phyloP scores from a whole-genome alignment of 768 basidiomycete genomes.

The Aureoboletus auriporus region DNA sequence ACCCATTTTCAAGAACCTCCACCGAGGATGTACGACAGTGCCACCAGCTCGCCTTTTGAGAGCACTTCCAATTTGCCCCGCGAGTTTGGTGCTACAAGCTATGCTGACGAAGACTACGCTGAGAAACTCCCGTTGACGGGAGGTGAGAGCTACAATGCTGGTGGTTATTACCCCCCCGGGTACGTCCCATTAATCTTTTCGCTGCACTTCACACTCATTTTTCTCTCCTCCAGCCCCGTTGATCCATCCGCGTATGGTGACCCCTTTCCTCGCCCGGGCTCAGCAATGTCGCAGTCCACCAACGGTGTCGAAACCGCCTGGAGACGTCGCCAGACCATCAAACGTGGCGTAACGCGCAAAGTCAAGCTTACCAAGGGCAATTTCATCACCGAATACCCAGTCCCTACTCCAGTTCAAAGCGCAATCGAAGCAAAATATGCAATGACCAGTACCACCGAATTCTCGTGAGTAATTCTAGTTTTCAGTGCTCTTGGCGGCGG shows the following conservation, averaged over 20 bases:
- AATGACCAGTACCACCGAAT: slow-evolving; percentile 76
- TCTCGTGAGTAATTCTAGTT: slow-evolving; percentile 59
- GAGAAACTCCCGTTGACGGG: slow-evolving; percentile 76
- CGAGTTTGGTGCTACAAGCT: slow-evolving; percentile 43
- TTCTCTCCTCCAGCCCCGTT: slow-evolving; percentile 33
- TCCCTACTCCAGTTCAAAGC: slow-evolving; percentile 78
- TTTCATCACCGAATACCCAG: slow-evolving; percentile 86
- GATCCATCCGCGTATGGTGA: slow-evolving; percentile 66
- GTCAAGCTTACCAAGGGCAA: slow-evolving; percentile 93
- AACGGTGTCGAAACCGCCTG: slow-evolving; percentile 58
- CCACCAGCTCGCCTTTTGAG: slow-evolving; percentile 46
- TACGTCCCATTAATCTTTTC: slow-evolving; percentile 33
- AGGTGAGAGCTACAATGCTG: slow-evolving; percentile 50
- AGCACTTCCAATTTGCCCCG: slow-evolving; percentile 55
- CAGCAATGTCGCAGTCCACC: slow-evolving; percentile 50
- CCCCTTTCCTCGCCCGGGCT: slow-evolving; percentile 55
- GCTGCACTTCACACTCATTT: background rate
- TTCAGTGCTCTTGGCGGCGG: background rate
- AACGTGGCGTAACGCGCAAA: slow-evolving; percentile 89
- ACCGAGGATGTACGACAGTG: slow-evolving; percentile 38
- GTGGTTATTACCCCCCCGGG: slow-evolving; percentile 71
- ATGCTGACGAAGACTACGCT: slow-evolving; percentile 64
- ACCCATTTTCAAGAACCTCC: slow-evolving; percentile 59
- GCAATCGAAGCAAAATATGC: slow-evolving; percentile 81
- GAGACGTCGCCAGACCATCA: slow-evolving; percentile 83